Base-by-base conservation (phyloP, 2,329 filamentous ascomycete species). In the Fusarium graminum region DNA sequence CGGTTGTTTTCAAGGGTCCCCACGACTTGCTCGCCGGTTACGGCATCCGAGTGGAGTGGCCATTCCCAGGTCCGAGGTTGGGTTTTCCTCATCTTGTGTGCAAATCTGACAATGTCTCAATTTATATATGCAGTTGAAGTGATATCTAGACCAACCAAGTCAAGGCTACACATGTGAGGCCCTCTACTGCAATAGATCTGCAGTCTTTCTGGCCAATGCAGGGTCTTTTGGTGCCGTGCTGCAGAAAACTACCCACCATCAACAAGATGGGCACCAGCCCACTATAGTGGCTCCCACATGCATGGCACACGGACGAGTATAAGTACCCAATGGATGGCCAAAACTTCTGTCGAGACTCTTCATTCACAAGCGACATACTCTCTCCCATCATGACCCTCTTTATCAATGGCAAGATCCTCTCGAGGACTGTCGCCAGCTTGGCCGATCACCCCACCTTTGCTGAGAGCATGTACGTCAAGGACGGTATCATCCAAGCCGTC, bases 401-500 rank as follows among this genome's bases (percentile, higher is more conserved):
- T 34, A 59, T 66, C 28, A 76, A 77, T 59, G 75, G 74, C 28
- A 72, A 65, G 38, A 72, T 77, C 52, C 59, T 77, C 30, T 60
- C 69, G 13, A 70, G 65, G 51, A 59, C 59, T 14, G 71, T 65
- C 17, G 68, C 63, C 44, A 69, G 70, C 40, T 56, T 75, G 50
- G 50, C 65, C 10, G 70, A 67, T 9, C 47, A 69, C 30, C 74
- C 74, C 6, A 68, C 65, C 26, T 78, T 78, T 57, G 72, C 69
- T 2, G 69, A 74, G 28, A 72, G 74, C 61, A 74, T 80, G 69
- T 71, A 79, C 38, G 68, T 80, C 32, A 65, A 72, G 52, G 71
- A 77, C 52, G 77, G 77, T 17, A 49, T 73, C 38, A 77, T 80
- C 51, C 65, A 72, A 13, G 73, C 76, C 28, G 69, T 80, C 52